Percentiles rank a stretch among this genome's conserved stretches.
Evolutionary conservation across 2,329 filamentous ascomycete species (phyloP).

Genomic region (Fonsecaea pugnacius): DNA sequence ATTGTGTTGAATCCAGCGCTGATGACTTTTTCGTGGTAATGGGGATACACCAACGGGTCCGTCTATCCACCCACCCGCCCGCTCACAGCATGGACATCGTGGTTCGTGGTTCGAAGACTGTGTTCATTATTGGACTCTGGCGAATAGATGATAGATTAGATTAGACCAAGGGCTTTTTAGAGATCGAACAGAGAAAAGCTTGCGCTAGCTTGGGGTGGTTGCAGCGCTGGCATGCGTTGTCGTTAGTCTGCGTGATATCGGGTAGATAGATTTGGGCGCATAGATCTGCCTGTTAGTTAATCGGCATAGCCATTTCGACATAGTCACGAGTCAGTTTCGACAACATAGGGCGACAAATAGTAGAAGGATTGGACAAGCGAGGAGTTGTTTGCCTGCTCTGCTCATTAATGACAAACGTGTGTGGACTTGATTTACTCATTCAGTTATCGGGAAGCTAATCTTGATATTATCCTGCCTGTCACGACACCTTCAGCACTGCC

Average conservation of each 20-base stretch:
- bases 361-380: not conserved
- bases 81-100: too few relatives aligned
- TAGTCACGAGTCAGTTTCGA: not conserved
- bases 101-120: too few relatives aligned
- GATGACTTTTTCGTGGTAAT: constrained; percentile 40
- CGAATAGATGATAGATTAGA: too few relatives aligned
- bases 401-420: too few relatives aligned
- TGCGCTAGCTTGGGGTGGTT: not conserved
- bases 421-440: not conserved
- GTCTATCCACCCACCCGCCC: too few relatives aligned
- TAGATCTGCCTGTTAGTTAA: too few relatives aligned
- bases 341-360: not conserved
- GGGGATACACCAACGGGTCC: not conserved
- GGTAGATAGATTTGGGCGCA: too few relatives aligned
- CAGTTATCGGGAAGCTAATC: not conserved
- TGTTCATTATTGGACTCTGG: too few relatives aligned
- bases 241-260: too few relatives aligned
- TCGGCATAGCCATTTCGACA: not conserved
- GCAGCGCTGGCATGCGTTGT: not conserved
- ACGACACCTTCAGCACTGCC: constrained; percentile 48
- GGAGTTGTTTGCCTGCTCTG: not conserved
- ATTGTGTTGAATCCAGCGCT: constrained; percentile 40
- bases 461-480: not conserved
- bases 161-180: not conserved
- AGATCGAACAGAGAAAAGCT: not conserved